These are phyloP conservation scores for Gossypium davidsonii DNA, from an alignment of 441 rosid genomes.

Conservation along the genomic window DNA sequence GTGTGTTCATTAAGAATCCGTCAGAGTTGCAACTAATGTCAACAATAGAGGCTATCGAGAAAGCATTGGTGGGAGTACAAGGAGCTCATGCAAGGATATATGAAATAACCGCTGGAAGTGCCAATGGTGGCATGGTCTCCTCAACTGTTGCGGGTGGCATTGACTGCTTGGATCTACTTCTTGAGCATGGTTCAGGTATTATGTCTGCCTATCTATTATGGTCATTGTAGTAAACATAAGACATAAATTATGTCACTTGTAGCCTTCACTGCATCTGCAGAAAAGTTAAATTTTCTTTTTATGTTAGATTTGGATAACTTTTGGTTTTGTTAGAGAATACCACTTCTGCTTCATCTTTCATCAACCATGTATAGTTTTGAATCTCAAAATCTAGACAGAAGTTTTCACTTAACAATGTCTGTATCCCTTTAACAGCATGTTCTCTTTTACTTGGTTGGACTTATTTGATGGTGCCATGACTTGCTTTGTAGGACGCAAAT, in stretches of 20 bases:
- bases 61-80: slow-evolving; percentile 69
- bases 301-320: neutral
- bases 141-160: slow-evolving; percentile 73
- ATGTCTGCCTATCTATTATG: slow-evolving; percentile 5
- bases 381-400: slow-evolving; percentile 3
- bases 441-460: slow-evolving; percentile 3
- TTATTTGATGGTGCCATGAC: slow-evolving; percentile 23
- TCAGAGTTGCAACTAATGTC: slow-evolving; percentile 61
- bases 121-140: slow-evolving; percentile 60
- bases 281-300: neutral
- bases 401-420: neutral
- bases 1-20: slow-evolving; percentile 47
- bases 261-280: neutral
- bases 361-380: neutral
- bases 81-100: slow-evolving; percentile 39
- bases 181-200: slow-evolving; percentile 74
- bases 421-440: neutral
- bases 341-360: neutral
- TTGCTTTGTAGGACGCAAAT: slow-evolving; percentile 55
- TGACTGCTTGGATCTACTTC: slow-evolving; percentile 81
- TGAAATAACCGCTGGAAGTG: slow-evolving; percentile 48
- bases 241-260: neutral
- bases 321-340: neutral
- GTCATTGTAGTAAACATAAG: slow-evolving; percentile 3
- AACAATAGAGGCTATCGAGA: slow-evolving; percentile 67